Evolutionary conservation across 345 rosid genomes (phyloP), one percentile per base, ranked within the genome.

Genomic region (Heritiera littoralis): DNA sequence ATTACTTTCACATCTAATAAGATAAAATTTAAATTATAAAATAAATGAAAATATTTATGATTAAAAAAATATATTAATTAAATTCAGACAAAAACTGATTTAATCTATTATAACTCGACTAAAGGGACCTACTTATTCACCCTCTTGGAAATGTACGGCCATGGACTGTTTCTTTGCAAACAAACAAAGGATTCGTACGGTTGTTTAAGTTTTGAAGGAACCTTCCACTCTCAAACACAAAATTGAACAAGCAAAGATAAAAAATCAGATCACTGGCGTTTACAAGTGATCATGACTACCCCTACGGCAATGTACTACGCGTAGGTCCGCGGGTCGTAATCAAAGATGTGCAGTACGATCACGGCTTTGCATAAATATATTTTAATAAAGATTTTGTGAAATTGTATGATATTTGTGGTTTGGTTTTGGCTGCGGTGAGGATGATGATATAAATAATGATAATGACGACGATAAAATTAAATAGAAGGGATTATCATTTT

Each of bases 201-300:
- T 20, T 43, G 52, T 12, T 8, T 18, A 66, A 66, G 46, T 28
- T 65, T 20, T 18, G 74, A 12, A 69, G 74, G 56, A 69, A 69
- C 74, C 55, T 69, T 69, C 74, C 74, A 48, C 56, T 5, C n/a
- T 45, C 28, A 68, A 45, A 68, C 52, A 20, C 35, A 68, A 45
- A 68, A 45, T 30, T 12, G 1, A 3, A 15, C 8, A 3, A 66
- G 9, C 2, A 14, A 32, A 64, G 7, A 30, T 15, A 32, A 30
- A 5, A 30, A 28, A 13, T 38, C 6, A 66, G 2, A n/a, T 9
- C 30, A 41, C 14, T 13, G 14, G 45, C 9, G 41, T 2, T 12
- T 30, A 10, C 17, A 58, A 4, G 41, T 30, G 17, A 63, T 28
- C 1, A 20, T 13, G 18, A 30, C 0, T 32, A 63, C 9, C 41